Percentiles rank a stretch among this genome's conserved stretches.
phyloP scores from a whole-genome alignment of 345 rosid species.

The Eucalyptus regnans region DNA sequence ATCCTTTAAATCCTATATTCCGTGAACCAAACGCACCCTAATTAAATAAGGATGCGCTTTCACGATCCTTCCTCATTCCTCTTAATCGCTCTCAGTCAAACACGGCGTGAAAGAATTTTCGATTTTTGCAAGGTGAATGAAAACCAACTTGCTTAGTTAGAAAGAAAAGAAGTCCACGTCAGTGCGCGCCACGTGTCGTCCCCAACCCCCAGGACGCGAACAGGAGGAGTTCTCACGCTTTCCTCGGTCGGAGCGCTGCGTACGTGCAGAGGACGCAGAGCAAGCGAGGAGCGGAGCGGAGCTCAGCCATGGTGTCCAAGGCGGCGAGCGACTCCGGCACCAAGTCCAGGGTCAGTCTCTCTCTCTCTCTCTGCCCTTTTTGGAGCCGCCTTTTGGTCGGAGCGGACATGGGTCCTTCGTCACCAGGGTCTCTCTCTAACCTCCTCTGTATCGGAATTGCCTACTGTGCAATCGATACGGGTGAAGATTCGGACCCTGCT shows the following conservation, averaged over 20 bases:
- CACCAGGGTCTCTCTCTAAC: neutral
- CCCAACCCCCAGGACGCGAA: neutral
- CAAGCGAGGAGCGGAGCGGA: neutral
- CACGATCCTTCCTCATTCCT: neutral
- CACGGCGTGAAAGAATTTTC: neutral
- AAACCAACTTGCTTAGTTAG: neutral
- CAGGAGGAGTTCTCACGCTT: neutral
- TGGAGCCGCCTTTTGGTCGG: neutral
- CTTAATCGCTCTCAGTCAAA: neutral
- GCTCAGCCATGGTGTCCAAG: conserved; percentile 23
- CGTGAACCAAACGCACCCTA: neutral
- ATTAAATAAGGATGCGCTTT: neutral
- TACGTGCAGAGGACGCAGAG: neutral
- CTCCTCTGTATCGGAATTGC: neutral
- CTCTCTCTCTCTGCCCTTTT: neutral
- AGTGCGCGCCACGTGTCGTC: neutral
- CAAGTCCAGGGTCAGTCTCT: conserved; percentile 26
- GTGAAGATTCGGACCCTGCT: neutral
- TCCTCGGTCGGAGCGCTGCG: neutral
- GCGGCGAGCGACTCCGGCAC: conserved; percentile 28
- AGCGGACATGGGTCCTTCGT: neutral
- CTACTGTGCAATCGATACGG: neutral
- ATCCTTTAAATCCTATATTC: neutral
- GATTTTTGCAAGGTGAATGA: neutral
- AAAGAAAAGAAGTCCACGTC: neutral